These are phyloP conservation scores for Talaromyces islandicus DNA, from an alignment of 2,329 filamentous ascomycete genomes.

Conservation along the genomic window DNA sequence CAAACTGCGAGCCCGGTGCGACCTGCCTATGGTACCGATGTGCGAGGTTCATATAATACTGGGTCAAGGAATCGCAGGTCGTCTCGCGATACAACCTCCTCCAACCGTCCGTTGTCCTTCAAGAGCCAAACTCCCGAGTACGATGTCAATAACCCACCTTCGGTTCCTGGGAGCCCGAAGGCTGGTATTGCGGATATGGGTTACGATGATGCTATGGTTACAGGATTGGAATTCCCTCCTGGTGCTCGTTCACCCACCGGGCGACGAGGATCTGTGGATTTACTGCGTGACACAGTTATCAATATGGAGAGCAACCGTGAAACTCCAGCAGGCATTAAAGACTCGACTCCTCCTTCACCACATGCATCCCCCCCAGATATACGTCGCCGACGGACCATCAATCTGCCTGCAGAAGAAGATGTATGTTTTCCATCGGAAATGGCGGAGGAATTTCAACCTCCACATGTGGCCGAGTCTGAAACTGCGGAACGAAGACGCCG, in stretches of 20 bases:
- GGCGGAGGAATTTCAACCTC: slow-evolving; percentile 63
- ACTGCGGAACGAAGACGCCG: slow-evolving; percentile 46
- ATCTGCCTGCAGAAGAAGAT: slow-evolving; percentile 69
- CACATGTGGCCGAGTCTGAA: slow-evolving; percentile 41
- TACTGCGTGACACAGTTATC: slow-evolving; percentile 37
- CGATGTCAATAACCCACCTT: slow-evolving; percentile 62
- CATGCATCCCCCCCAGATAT: slow-evolving; percentile 31
- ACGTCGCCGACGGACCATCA: slow-evolving; percentile 52
- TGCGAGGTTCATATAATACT: slow-evolving; percentile 19
- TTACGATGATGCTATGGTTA: slow-evolving; percentile 50
- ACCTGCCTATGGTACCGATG: slow-evolving; percentile 29
- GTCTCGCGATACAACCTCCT: slow-evolving; percentile 23
- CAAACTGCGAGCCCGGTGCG: slow-evolving; percentile 26
- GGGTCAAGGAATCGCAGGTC: slow-evolving; percentile 18
- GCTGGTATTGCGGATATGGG: slow-evolving; percentile 46
- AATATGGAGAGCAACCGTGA: slow-evolving; percentile 33
- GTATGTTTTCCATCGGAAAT: slow-evolving; percentile 88
- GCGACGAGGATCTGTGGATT: slow-evolving; percentile 23
- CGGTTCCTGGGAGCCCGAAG: slow-evolving; percentile 54
- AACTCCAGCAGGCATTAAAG: slow-evolving; percentile 4
- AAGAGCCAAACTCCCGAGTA: slow-evolving; percentile 39
- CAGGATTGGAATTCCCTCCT: slow-evolving; percentile 34
- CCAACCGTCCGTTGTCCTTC: slow-evolving; percentile 15
- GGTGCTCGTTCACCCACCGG: slow-evolving; percentile 30
- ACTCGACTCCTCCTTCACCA: slow-evolving; percentile 32